Percentiles rank a stretch among this genome's conserved stretches.
Evolutionary conservation across 2,329 filamentous ascomycete genomes (phyloP).

Genomic region (Penicillium sp.): DNA sequence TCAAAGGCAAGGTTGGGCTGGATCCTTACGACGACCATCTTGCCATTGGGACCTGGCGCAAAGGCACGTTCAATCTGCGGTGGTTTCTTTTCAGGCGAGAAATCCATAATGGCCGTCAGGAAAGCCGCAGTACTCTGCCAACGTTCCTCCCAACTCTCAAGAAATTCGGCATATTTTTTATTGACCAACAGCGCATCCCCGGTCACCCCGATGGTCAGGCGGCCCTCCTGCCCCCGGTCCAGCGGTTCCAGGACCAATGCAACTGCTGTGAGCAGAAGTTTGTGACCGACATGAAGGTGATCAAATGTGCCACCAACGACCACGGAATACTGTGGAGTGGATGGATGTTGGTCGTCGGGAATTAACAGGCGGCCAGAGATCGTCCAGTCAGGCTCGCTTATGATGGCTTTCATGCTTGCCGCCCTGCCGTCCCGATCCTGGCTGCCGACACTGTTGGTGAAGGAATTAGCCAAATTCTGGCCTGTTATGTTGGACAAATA

Average conservation of each 20-base stretch:
- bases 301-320: slow-evolving; percentile 94
- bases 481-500: slow-evolving; percentile 28
- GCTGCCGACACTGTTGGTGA: slow-evolving; percentile 35
- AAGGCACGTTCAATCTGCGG: slow-evolving; percentile 31
- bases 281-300: slow-evolving; percentile 92
- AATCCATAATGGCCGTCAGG: slow-evolving; percentile 59
- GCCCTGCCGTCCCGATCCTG: slow-evolving; percentile 17
- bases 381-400: slow-evolving; percentile 21
- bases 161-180: slow-evolving; percentile 79
- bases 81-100: slow-evolving; percentile 45
- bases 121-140: slow-evolving; percentile 69
- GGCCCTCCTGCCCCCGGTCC: slow-evolving; percentile 45
- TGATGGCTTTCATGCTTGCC: slow-evolving; percentile 19
- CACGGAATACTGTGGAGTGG: slow-evolving; percentile 56
- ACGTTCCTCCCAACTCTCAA: slow-evolving; percentile 77
- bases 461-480: slow-evolving; percentile 26
- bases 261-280: slow-evolving; percentile 88
- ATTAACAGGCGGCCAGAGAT: slow-evolving; percentile 19
- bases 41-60: slow-evolving; percentile 38
- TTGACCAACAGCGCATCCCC: slow-evolving; percentile 81
- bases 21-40: slow-evolving; percentile 46
- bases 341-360: slow-evolving; percentile 17
- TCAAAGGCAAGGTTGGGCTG: slow-evolving; percentile 65
- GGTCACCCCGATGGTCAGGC: slow-evolving; percentile 80
- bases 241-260: slow-evolving; percentile 63